Evolutionary conservation across 2,329 filamentous ascomycete genomes (phyloP).

Genomic region (Paraphaeosphaeria sporulosa): DNA sequence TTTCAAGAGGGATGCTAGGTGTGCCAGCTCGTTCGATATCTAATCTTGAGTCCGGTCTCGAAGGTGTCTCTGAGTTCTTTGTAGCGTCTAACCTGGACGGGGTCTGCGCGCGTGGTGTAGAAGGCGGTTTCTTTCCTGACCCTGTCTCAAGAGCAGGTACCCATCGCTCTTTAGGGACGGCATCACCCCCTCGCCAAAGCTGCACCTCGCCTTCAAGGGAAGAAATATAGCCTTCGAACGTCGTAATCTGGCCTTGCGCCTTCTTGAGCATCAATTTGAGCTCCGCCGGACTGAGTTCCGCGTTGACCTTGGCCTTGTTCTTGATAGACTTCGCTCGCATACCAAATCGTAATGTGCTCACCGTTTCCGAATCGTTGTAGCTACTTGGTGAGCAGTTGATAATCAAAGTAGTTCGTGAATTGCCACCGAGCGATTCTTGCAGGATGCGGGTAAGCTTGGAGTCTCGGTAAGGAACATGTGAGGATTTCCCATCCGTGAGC

Average conservation of each 20-base stretch:
- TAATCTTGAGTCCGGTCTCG: conserved; percentile 69
- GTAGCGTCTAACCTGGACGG: conserved; percentile 64
- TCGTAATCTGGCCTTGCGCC: conserved; percentile 86
- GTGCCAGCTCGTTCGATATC: conserved; percentile 83
- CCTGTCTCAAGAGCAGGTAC: conserved; percentile 69
- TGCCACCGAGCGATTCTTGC: conserved; percentile 96
- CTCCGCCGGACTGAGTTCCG: conserved; percentile 93
- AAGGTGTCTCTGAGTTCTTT: conserved; percentile 49
- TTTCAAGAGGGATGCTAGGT: conserved; percentile 86
- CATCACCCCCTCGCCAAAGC: conserved; percentile 86
- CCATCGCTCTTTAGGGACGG: conserved; percentile 90
- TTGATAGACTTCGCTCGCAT: conserved; percentile 98
- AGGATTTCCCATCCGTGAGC: conserved; percentile 95
- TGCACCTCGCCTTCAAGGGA: conserved; percentile 85
- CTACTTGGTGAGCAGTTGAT: conserved; percentile 99
- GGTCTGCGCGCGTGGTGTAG: conserved; percentile 65
- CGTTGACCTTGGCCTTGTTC: conserved; percentile 99
- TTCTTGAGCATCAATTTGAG: conserved; percentile 93
- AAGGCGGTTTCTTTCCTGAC: conserved; percentile 57
- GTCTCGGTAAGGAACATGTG: conserved; percentile 94
- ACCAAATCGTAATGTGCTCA: conserved; percentile 92
- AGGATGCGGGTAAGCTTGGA: conserved; percentile 97
- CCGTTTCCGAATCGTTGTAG: conserved; percentile 95
- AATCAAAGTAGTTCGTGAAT: conserved; percentile 96
- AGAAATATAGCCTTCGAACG: conserved; percentile 85